Base-by-base conservation (phyloP, 176 grass and related monocot species). In the Leersia perrieri region DNA sequence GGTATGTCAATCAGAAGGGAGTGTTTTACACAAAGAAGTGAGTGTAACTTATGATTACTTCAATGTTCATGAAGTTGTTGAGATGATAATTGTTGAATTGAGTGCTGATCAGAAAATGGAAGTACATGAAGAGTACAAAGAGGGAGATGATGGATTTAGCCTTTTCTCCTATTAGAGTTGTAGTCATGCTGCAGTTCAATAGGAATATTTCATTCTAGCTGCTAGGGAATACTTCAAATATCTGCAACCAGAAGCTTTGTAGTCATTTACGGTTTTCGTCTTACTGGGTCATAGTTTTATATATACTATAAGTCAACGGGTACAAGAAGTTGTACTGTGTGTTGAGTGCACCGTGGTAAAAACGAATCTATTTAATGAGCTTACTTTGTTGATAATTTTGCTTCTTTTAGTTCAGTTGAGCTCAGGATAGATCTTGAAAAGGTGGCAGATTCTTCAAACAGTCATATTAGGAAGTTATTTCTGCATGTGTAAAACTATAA, bases 61-160 rank as follows among this genome's bases (percentile, higher is more conserved):
- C 68, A 82, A 90, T 27, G 83, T 90, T 0, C 79, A 90, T 61
- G 88, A 90, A 38, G 67, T 82, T 65, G 45, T 90, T 20, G 25
- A 86, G 35, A 86, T 90, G 88, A 68, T 90, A 78, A 90, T 90
- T 82, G 70, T 68, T 65, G 82, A 82, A 82, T 73, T 90, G 79
- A 82, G 81, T 63, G 83, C 88, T 78, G 83, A 82, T 90, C 57
- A 66, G 78, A 82, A 81, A 78, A 78, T 86, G 57, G 83, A 86
- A 77, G 72, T 71, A 78, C 83, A 82, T 82, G 88, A 90, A 77
- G 82, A 90, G 51, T 82, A 38, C 79, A 44, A 73, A 66, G 73
- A 81, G 45, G 88, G 88, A 18, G 88, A 86, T 78, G 83, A 90
- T 78, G 88, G 88, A 16, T 90, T 86, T 82, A 86, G 83, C 72